These are phyloP conservation scores for Taiwanofungus camphoratus DNA, from an alignment of 1,284 basidiomycete genomes.

Conservation along the genomic window DNA sequence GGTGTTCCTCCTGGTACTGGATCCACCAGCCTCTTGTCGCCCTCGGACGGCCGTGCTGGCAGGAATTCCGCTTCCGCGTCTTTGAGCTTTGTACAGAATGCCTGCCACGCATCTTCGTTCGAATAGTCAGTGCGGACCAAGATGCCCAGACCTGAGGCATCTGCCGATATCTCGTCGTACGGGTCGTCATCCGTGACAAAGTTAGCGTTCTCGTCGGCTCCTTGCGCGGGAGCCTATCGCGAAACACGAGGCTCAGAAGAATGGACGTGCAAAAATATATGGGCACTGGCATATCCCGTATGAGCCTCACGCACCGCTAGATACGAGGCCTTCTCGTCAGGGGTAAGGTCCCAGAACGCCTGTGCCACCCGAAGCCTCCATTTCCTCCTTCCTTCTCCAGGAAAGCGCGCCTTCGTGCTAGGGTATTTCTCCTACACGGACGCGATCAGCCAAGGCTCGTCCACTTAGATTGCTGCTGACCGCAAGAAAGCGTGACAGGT, in stretches of 20 bases:
- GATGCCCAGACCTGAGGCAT: slow-evolving; percentile 41
- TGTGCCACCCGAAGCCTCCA: slow-evolving; percentile 34
- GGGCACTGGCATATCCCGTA: slow-evolving; percentile 1
- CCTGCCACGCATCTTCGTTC: slow-evolving; percentile 57
- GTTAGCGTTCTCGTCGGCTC: slow-evolving; percentile 13
- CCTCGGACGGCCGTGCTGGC: slow-evolving; percentile 19
- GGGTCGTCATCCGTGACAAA: slow-evolving; percentile 44
- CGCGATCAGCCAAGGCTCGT: slow-evolving; percentile 9
- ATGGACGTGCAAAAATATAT: not conserved
- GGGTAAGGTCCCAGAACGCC: slow-evolving; percentile 32
- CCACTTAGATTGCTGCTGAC: slow-evolving; percentile 14
- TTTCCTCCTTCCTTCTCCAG: slow-evolving; percentile 35
- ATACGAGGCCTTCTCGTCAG: slow-evolving; percentile 21
- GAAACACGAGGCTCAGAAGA: not conserved
- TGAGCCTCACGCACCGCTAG: slow-evolving; percentile 12
- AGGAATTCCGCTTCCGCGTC: slow-evolving; percentile 47
- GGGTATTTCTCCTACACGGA: slow-evolving; percentile 31
- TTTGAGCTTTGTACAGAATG: slow-evolving; percentile 44
- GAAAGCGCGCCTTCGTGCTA: slow-evolving; percentile 28
- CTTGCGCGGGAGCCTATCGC: not conserved
- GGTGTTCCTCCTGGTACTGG: slow-evolving; percentile 18
- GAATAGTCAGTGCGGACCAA: slow-evolving; percentile 65
- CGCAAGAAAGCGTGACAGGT: slow-evolving; percentile 21
- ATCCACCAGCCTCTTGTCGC: no score
- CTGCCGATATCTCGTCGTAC: slow-evolving; percentile 30